Evolutionary conservation across 805 yeast genomes (phyloP), one percentile per base, ranked within the genome.

Genomic region (Ogataea ganodermae): DNA sequence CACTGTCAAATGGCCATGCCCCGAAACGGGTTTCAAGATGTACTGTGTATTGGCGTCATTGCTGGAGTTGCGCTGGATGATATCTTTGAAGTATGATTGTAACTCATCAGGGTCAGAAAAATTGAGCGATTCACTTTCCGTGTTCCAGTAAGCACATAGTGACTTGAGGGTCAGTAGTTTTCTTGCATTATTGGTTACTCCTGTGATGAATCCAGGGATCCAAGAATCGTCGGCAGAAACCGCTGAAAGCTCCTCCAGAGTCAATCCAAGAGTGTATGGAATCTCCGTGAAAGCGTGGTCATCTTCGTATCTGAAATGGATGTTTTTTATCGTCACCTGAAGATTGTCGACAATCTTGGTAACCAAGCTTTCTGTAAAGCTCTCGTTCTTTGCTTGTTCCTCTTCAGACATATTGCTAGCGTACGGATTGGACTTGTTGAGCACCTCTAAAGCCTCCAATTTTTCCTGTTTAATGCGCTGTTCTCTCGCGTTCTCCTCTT

Each of bases 221-320:
- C 98, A 94, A 28, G 78, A 69, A 24, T 78, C 83, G 65, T 92
- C 91, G 0, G 98, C 84, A 1, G 97, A 89, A 0, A 90, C 86
- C 0, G 97, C 98, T 0, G 97, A 89, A 35, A 94, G 73, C 67
- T 94, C 98, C 35, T 80, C 78, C 41, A 94, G 74, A 0, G 95
- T 85, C 14, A 89, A 57, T 3, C 99, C 99, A 31, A 90, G 68
- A 0, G 97, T 75, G 56, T 87, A 88, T 2, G 97, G 96, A 24
- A 64, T 61, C 48, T 83, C 85, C 0, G 96, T 83, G 54, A 89
- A 83, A 4, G 80, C 76, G 35, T 78, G 72, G 6, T 77, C 71
- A 67, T 94, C 99, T 60, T 95, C 99, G 60, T 91, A 94, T 48
- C 99, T 76, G 17, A 94, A 66, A 65, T 94, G 99, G 53, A 94